Evolutionary conservation across 2,329 filamentous ascomycete genomes (phyloP).

Genomic region (Cordyceps cateniannulata): DNA sequence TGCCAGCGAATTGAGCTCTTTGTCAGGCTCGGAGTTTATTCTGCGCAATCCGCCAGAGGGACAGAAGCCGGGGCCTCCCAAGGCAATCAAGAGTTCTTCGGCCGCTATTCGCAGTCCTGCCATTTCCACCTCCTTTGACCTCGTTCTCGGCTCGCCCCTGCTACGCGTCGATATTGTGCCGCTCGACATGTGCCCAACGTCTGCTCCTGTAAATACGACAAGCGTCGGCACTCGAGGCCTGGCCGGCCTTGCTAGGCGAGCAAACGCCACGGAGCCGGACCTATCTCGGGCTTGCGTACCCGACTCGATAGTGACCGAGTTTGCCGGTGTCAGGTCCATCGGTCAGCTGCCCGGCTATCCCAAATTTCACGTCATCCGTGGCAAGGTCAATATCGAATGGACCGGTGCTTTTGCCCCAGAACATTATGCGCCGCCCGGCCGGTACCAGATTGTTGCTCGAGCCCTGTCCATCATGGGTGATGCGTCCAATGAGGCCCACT

Average conservation of each 20-base stretch:
- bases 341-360: conserved; percentile 4
- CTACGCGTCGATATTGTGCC: neutral
- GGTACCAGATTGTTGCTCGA: conserved; percentile 10
- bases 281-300: neutral
- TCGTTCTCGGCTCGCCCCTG: neutral
- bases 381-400: neutral
- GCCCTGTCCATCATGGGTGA: conserved; percentile 10
- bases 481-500: neutral
- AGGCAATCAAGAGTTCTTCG: neutral
- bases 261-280: neutral
- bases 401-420: neutral
- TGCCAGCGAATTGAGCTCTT: neutral
- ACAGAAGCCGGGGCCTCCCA: neutral
- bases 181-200: neutral
- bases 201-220: neutral
- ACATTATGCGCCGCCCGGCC: conserved; percentile 4
- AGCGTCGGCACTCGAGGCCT: neutral
- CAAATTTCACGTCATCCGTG: neutral
- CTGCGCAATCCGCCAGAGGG: neutral
- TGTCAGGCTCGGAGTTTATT: neutral
- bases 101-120: neutral
- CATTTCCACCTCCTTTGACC: neutral
- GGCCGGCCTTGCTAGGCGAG: neutral
- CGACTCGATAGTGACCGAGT: neutral
- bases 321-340: conserved; percentile 1